These are phyloP conservation scores for Tuber indicum DNA, from an alignment of 495 filamentous ascomycete genomes.

Conservation along the genomic window DNA sequence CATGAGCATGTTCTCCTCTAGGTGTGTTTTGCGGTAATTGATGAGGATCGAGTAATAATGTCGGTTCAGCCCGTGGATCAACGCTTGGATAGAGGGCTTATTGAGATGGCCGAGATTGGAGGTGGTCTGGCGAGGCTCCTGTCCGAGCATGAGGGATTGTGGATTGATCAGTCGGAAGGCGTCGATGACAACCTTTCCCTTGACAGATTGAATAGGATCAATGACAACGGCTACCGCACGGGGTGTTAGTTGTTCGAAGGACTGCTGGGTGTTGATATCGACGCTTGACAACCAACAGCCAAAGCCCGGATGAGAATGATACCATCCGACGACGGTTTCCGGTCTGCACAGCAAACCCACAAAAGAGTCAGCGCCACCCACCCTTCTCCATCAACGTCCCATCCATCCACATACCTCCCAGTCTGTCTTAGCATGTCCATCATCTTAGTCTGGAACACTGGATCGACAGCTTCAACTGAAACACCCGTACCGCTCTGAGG, in stretches of 20 bases:
- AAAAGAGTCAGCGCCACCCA: constrained; percentile 18
- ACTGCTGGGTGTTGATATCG: constrained; percentile 99
- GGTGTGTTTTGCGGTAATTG: constrained; percentile 92
- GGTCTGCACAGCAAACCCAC: constrained; percentile 52
- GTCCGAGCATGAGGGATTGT: constrained; percentile 95
- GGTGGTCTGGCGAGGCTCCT: constrained; percentile 96
- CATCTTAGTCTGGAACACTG: constrained; percentile 99
- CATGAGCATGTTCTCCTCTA: constrained; percentile 99
- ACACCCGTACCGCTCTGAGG: constrained; percentile 98
- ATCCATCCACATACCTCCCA: constrained; percentile 61
- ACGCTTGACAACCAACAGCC: constrained; percentile 98
- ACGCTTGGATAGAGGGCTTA: constrained; percentile 97
- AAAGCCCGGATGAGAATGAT: constrained; percentile 98
- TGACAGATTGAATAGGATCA: constrained; percentile 97
- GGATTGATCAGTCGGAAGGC: constrained; percentile 99
- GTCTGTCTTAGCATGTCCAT: constrained; percentile 99
- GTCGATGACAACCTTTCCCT: constrained; percentile 98
- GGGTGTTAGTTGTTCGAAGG: constrained; percentile 94
- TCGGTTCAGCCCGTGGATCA: constrained; percentile 94
- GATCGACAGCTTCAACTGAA: constrained; percentile 93
- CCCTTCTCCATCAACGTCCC: background rate
- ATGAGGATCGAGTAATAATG: constrained; percentile 99
- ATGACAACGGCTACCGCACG: constrained; percentile 96
- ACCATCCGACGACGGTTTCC: constrained; percentile 97
- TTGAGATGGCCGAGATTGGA: constrained; percentile 97